Conservation (phyloP, 2,329 filamentous ascomycete species). For the Pseudogymnoascus sp. region DNA sequence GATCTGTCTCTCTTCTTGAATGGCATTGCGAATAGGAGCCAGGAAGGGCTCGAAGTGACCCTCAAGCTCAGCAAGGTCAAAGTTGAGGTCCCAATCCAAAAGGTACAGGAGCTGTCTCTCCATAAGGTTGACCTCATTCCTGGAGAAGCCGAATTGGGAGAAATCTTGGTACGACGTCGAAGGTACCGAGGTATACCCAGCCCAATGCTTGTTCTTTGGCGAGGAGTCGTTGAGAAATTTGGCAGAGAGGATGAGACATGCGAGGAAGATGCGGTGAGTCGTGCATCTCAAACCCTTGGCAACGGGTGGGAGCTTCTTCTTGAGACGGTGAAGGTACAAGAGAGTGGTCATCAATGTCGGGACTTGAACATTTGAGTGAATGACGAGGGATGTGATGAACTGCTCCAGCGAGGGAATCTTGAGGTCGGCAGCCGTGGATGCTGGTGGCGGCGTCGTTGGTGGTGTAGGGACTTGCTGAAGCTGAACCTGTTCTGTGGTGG, state of each 20-base stretch:
- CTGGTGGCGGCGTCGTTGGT: conserved; percentile 34
- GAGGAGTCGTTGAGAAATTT: conserved; percentile 99
- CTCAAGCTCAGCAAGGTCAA: conserved; percentile 80
- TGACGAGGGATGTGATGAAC: conserved; percentile 87
- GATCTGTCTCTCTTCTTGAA: conserved; percentile 29
- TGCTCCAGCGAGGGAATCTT: conserved; percentile 72
- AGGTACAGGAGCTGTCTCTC: conserved; percentile 96
- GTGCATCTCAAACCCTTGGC: conserved; percentile 96
- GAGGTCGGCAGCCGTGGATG: conserved; percentile 40
- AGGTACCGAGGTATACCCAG: conserved; percentile 75
- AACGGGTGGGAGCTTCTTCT: conserved; percentile 78
- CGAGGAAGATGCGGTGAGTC: conserved; percentile 94
- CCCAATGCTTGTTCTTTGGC: conserved; percentile 99
- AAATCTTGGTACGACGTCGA: conserved; percentile 46
- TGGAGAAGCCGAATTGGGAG: conserved; percentile 77
- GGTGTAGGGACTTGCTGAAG: conserved; percentile 32
- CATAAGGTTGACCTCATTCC: conserved; percentile 98
- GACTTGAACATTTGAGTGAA: conserved; percentile 92
- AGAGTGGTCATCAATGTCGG: conserved; percentile 95
- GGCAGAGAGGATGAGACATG: conserved; percentile 74
- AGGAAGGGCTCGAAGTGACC: conserved; percentile 82
- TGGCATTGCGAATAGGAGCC: conserved; percentile 65
- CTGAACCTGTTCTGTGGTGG: conserved; percentile 33
- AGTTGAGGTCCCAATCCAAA: conserved; percentile 87
- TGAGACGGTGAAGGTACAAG: conserved; percentile 83